phyloP scores from a whole-genome alignment of 1,284 basidiomycete genomes.

The Leccinum huronense region DNA sequence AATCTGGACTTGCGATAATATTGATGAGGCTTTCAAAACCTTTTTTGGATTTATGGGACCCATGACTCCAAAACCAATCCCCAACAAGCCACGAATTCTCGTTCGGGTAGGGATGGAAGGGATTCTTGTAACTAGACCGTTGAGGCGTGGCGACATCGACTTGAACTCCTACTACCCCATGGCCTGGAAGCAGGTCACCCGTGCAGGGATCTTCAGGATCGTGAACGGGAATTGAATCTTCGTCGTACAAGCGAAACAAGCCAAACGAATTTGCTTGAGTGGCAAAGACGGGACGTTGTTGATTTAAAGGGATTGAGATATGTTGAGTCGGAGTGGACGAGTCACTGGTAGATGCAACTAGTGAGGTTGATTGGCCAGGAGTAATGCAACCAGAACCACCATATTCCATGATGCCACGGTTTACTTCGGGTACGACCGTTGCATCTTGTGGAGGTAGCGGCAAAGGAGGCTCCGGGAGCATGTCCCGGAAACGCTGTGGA shows the following conservation, averaged over 20 bases:
- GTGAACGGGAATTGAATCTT: neutral
- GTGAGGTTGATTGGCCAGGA: neutral
- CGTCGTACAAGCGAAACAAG: neutral
- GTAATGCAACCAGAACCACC: neutral
- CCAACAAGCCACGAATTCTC: neutral
- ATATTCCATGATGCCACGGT: neutral
- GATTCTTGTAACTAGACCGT: neutral
- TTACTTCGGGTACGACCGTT: neutral
- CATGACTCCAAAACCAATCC: neutral
- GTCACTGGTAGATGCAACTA: neutral
- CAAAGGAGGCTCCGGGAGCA: neutral
- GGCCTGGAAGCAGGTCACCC: neutral
- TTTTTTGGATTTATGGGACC: neutral
- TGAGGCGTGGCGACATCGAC: neutral
- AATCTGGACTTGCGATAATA: neutral
- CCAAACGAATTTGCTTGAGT: neutral
- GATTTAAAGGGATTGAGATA: neutral
- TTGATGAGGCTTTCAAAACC: neutral
- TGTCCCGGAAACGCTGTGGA: neutral
- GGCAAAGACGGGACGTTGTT: neutral
- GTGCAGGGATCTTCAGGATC: neutral
- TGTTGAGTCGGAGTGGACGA: neutral
- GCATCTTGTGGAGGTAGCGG: neutral
- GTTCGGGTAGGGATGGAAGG: neutral
- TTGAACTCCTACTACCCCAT: neutral